phyloP scores from a whole-genome alignment of 2,329 filamentous ascomycete genomes.

The Cyclaneusma minus region DNA sequence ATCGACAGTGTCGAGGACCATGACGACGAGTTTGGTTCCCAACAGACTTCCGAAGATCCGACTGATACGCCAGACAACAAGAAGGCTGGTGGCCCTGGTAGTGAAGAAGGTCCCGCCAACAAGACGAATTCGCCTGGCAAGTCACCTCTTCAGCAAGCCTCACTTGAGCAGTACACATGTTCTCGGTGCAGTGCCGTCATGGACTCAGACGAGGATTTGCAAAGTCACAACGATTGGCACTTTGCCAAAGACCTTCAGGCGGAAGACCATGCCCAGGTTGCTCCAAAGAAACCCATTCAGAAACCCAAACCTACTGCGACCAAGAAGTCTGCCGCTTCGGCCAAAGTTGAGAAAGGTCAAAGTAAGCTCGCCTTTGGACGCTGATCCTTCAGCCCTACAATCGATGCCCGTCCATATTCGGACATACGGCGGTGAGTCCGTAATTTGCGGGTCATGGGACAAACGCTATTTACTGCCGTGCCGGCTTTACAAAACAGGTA shows the following conservation, averaged over 20 bases:
- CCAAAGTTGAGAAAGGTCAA: constrained; percentile 37
- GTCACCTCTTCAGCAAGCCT: constrained; percentile 18
- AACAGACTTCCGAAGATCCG: constrained; percentile 7
- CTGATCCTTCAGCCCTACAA: no score
- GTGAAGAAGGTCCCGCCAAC: constrained; percentile 6
- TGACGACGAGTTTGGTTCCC: constrained; percentile 15
- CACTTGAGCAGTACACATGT: constrained; percentile 33
- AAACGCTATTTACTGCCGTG: no score
- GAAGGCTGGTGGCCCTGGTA: constrained; percentile 6
- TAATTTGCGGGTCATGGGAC: no score
- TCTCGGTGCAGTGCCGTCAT: constrained; percentile 49
- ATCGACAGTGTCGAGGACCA: constrained; percentile 13
- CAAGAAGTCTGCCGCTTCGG: constrained; percentile 11
- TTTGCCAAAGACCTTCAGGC: constrained; percentile 75
- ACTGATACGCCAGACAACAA: constrained; percentile 1
- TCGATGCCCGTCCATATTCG: no score
- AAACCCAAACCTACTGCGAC: constrained; percentile 15
- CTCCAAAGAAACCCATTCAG: constrained; percentile 12
- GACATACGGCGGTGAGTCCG: no score
- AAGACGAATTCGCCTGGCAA: constrained; percentile 4
- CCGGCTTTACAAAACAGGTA: no score
- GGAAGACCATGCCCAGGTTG: constrained; percentile 9
- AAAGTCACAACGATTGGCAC: constrained; percentile 87
- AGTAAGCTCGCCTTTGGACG: constrained; percentile 43
- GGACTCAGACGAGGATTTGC: constrained; percentile 36